Evolutionary conservation across 305 asterid species (phyloP).

Genomic region (Vinca major): DNA sequence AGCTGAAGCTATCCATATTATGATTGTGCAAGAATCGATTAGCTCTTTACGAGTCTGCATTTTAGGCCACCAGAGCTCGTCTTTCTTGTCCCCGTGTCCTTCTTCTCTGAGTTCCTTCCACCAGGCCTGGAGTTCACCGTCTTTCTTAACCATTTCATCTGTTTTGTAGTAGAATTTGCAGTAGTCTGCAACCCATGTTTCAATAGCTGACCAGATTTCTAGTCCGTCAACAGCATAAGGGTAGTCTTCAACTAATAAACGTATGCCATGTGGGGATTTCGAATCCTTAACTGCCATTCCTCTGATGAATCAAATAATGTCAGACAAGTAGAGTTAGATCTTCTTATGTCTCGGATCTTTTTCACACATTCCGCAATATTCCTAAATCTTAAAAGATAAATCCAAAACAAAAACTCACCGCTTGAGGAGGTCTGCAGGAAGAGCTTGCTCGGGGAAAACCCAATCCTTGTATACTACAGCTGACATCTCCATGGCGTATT

Average conservation of each 20-base stretch:
- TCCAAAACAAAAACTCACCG: constrained; percentile 16
- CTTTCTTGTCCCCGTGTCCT: constrained; percentile 76
- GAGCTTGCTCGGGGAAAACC: constrained; percentile 30
- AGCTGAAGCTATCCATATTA: constrained; percentile 80
- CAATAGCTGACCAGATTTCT: constrained; percentile 72
- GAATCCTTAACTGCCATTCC: constrained; percentile 64
- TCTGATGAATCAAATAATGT: constrained; percentile 22
- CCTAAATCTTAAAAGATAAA: too few species aligned
- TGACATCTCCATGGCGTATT: constrained; percentile 32
- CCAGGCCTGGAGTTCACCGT: constrained; percentile 72
- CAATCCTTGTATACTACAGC: constrained; percentile 22
- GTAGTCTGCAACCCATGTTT: constrained; percentile 65
- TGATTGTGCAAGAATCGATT: constrained; percentile 55
- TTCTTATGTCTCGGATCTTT: too few species aligned
- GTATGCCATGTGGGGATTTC: constrained; percentile 45
- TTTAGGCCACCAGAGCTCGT: constrained; percentile 76
- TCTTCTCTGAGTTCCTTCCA: constrained; percentile 65
- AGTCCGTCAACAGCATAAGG: constrained; percentile 92
- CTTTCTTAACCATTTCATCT: constrained; percentile 38
- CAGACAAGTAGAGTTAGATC: neutral
- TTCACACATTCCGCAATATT: too few species aligned
- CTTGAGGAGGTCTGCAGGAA: constrained; percentile 27
- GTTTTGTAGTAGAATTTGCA: constrained; percentile 49
- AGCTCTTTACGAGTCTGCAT: constrained; percentile 52
- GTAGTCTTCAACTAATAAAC: constrained; percentile 63